These are phyloP conservation scores for Pinus tabuliformis DNA, from an alignment of 75 land plant species.

Conservation along the genomic window DNA sequence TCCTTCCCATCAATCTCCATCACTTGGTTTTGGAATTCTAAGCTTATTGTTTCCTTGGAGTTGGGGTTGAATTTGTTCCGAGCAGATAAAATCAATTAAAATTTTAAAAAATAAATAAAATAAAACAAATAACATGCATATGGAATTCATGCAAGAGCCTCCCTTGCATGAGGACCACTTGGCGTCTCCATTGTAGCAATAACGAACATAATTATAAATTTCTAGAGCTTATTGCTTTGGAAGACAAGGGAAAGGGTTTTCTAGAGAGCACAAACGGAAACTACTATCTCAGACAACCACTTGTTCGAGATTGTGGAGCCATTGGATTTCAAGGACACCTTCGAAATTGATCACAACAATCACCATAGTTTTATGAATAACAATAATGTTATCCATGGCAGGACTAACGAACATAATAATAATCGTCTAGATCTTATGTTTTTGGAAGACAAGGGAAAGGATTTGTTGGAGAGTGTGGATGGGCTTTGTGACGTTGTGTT, in stretches of 20 bases:
- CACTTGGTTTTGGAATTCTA: conserved; percentile 55
- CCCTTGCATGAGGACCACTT: no score
- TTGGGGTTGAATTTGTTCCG: conserved; percentile 42
- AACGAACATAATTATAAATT: no score
- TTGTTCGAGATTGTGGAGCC: conserved; percentile 9
- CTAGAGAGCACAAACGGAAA: no score
- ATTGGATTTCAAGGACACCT: conserved; percentile 6
- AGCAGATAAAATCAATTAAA: neutral
- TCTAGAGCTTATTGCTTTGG: no score
- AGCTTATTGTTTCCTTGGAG: conserved; percentile 51
- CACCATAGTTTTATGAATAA: conserved; percentile 4
- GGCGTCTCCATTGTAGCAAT: no score
- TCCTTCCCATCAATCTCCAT: conserved; percentile 59
- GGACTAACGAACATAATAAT: neutral
- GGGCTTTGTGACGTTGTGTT: conserved; percentile 3
- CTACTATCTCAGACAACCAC: neutral
- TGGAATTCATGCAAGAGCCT: no score
- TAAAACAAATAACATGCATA: no score
- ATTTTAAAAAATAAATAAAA: no score
- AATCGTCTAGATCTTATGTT: neutral
- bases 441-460: conserved; percentile 1
- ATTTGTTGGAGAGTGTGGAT: neutral
- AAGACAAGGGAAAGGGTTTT: no score
- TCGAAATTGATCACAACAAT: neutral
- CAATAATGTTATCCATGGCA: no score